Percentiles rank a stretch among this genome's conserved stretches.
Conservation (phyloP, 2,329 filamentous ascomycete genomes). For the Blastomyces parvus region DNA sequence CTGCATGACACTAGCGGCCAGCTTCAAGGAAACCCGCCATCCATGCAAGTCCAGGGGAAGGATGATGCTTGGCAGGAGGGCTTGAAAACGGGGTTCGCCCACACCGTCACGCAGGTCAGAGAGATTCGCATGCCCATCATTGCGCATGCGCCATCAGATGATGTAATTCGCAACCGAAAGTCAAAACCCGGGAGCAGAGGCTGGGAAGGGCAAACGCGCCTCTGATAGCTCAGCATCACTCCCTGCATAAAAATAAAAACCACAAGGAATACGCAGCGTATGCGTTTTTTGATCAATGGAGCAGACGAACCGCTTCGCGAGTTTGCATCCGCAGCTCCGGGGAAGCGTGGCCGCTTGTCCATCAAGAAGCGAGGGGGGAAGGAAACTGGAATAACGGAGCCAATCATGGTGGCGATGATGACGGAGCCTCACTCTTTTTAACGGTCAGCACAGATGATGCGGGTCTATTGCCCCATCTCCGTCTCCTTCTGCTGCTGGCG, state of each 20-base stretch:
- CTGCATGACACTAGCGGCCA: not conserved
- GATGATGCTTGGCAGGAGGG: slow-evolving; percentile 1
- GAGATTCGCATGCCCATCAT: not conserved
- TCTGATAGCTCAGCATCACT: not conserved
- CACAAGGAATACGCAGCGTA: not conserved
- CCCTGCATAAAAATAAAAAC: not conserved
- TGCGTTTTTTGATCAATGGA: not conserved
- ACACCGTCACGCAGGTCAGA: not conserved
- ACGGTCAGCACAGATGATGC: not conserved
- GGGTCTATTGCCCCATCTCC: not conserved
- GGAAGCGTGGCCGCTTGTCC: not conserved
- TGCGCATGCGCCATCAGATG: not conserved
- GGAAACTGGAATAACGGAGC: not conserved
- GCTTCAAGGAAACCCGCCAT: not conserved
- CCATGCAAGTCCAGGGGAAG: not conserved
- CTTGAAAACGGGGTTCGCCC: not conserved
- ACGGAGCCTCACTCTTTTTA: not conserved
- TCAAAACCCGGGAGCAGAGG: not conserved
- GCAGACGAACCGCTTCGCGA: not conserved
- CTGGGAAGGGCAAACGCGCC: not conserved
- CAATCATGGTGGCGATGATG: not conserved
- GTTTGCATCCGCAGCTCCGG: not conserved
- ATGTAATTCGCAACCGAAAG: not conserved
- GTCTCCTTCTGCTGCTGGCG: not conserved
- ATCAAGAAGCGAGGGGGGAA: not conserved